Evolutionary conservation across 2,329 filamentous ascomycete genomes (phyloP), one percentile per base, ranked within the genome.

Genomic region (Venturia oleaginea): DNA sequence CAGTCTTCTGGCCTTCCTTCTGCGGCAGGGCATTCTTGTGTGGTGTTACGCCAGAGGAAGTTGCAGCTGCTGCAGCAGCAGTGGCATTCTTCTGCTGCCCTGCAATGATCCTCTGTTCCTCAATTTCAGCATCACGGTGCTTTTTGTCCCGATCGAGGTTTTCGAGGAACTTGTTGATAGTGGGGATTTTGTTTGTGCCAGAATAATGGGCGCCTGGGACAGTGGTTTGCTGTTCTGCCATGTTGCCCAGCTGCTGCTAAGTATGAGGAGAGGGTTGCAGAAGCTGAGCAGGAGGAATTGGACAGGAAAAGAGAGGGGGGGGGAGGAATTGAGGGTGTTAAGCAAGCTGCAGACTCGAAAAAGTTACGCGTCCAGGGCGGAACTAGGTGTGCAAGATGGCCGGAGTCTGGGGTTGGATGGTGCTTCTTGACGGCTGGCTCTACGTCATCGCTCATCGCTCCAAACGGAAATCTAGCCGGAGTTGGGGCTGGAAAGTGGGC

Each of bases 101-200:
- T 79, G 76, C 65, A 34, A 55, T 34, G 17, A 17, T 11, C 30
- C 34, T 55, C 27, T 55, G 51, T 59, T 84, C 78, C 57, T 95
- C 89, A 66, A 96, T 86, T 67, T 83, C 78, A 65, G 82, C 81
- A 75, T 96, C 90, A 69, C 91, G 84, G 10, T 87, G 78, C 70
- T 83, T 86, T 79, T 96, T 96, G 69, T 95, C 86, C 63, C 77
- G 80, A 74, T 96, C 92, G 42, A 97, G 81, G 68, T 84, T 84
- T 63, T 90, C 83, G 68, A 96, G 83, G 68, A 96, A 95, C 74
- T 93, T 84, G 72, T 88, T 86, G 68, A 97, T 89, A 64, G 91
- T 96, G 7, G 93, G 93, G 63, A 97, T 86, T 30, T 90, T 89
- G 74, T 96, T 96, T 66, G 76, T 77, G 62, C 88, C 91, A 37